Percentiles rank a stretch among this genome's conserved stretches.
Evolutionary conservation across 2,329 filamentous ascomycete genomes (phyloP).

Genomic region (Penicillium sp.): DNA sequence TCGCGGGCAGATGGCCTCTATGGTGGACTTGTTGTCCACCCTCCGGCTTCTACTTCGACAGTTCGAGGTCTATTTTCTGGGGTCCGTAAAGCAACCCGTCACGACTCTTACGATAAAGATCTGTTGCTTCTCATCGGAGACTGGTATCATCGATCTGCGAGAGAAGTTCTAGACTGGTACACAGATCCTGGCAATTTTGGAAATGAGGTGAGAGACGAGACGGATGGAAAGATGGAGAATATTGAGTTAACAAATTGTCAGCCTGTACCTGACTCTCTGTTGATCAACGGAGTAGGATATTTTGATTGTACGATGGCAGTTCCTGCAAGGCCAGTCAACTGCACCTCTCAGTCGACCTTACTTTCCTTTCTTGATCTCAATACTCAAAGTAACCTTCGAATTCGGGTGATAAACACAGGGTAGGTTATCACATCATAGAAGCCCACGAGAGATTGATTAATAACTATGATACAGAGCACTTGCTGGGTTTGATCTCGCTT

Average conservation of each 20-base stretch:
- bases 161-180: conserved; percentile 48
- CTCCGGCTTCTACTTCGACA: conserved; percentile 31
- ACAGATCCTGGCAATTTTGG: conserved; percentile 47
- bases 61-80: conserved; percentile 19
- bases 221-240: background rate
- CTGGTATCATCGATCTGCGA: conserved; percentile 51
- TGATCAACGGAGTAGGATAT: conserved; percentile 50
- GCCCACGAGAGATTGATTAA: conserved; percentile 4
- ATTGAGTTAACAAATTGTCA: conserved; percentile 17
- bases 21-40: conserved; percentile 51
- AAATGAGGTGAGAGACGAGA: conserved; percentile 38
- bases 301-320: conserved; percentile 52
- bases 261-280: conserved; percentile 52
- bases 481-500: conserved; percentile 41
- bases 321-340: conserved; percentile 49
- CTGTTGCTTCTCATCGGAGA: conserved; percentile 52
- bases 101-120: conserved; percentile 41
- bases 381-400: conserved; percentile 30
- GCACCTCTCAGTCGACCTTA: conserved; percentile 29
- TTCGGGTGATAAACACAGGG: conserved; percentile 51
- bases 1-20: conserved; percentile 51
- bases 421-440: conserved; percentile 14
- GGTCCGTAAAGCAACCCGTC: conserved; percentile 1
- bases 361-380: conserved; percentile 30
- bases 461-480: conserved; percentile 34